Evolutionary conservation across 805 yeast genomes (phyloP), one percentile per base, ranked within the genome.

Genomic region (Barnettozyma botsteinii): DNA sequence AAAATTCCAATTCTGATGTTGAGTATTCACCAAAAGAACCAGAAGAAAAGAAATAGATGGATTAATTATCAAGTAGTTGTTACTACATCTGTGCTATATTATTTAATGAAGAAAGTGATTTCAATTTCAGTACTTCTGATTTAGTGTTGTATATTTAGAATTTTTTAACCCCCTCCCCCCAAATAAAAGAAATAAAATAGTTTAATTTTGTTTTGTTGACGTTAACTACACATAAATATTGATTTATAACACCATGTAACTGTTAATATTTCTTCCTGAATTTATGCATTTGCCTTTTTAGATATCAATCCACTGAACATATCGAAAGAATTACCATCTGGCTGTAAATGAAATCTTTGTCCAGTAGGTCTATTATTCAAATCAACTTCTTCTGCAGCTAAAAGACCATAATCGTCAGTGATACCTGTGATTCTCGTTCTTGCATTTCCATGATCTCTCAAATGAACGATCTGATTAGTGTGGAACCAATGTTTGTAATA

Each of bases 241-340:
- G 23, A 21, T 21, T 18, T 30, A 18, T 15, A 7, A 14, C 7
- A 29, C 5, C 19, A 17, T 9, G n/a, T n/a, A 7, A 26, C 15
- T 21, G 9, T 21, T 21, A 21, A 21, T 21, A 21, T n/a, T n/a
- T n/a, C n/a, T n/a, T n/a, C n/a, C n/a, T n/a, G n/a, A 9, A 13
- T 15, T 19, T 24, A 36, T 5, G 12, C 19, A 13, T 21, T 30
- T 12, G 62, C 61, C 54, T 79, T 82, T 44, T 67, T 79, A 15
- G 80, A 83, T 14, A 91, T 83, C 48, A 93, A 67, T 0, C 98
- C 98, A 50, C 74, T 82, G 66, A 93, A 84, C 72, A 93, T 89
- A 59, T 93, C 98, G 55, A 93, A 93, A 4, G 97, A 86, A 58
- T 93, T 93, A 1, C 99, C 98, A 61, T 93, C 98, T 0, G 99